A percentile compares a stretch with the other conserved stretches of the same genome.
phyloP scores from a whole-genome alignment of 73 alveolate genomes.

The Stentor coeruleus region DNA sequence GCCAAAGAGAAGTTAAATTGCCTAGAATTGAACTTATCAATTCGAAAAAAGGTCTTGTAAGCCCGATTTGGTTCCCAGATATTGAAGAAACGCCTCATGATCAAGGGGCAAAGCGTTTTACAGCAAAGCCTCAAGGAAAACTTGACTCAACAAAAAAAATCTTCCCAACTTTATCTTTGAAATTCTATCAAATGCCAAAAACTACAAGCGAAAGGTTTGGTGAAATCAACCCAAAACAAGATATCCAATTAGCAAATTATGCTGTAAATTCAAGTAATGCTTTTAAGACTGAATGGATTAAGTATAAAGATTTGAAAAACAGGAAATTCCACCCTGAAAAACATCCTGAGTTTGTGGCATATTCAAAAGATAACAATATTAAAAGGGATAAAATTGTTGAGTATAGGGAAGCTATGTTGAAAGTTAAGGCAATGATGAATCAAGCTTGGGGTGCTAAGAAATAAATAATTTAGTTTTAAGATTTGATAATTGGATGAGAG shows the following conservation, averaged over 20 bases:
- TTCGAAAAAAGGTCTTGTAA: neutral
- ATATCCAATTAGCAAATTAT: neutral
- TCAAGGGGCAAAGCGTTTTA: slow-evolving; percentile 5
- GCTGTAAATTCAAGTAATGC: slow-evolving; percentile 11
- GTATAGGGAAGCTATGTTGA: slow-evolving; percentile 17
- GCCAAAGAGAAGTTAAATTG: slow-evolving; percentile 11
- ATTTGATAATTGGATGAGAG: too few relatives aligned
- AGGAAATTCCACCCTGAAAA: slow-evolving; percentile 1
- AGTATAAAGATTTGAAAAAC: neutral
- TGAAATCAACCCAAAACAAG: slow-evolving; percentile 9
- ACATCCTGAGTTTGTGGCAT: slow-evolving; percentile 8
- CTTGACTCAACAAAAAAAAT: neutral
- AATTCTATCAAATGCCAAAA: slow-evolving; percentile 5
- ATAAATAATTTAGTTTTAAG: too few relatives aligned
- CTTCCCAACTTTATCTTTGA: neutral
- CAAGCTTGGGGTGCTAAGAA: slow-evolving; percentile 3
- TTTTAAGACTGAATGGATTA: neutral
- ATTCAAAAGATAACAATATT: slow-evolving; percentile 3
- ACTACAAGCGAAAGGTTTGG: neutral
- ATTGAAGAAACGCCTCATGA: neutral
- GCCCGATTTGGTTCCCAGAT: neutral
- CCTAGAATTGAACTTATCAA: neutral
- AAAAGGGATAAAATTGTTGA: neutral
- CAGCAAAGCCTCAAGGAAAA: neutral
- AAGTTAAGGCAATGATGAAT: slow-evolving; percentile 22